phyloP scores from a whole-genome alignment of 176 grass and related monocot genomes.

The Pontederia crassipes region DNA sequence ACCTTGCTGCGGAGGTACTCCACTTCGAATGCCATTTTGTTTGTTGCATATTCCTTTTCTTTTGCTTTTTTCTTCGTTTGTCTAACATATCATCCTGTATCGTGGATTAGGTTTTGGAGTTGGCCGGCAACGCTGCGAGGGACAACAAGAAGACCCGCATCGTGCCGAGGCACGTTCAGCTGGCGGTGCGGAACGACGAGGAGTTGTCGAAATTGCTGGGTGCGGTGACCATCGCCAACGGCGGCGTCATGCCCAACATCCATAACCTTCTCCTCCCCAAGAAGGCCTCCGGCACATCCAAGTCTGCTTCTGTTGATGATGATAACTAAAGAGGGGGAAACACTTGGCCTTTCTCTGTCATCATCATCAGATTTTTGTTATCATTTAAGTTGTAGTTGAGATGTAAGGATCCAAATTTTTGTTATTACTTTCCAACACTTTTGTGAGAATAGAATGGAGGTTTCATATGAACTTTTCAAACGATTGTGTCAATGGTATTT shows the following conservation, averaged over 20 bases:
- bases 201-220: constrained; percentile 13
- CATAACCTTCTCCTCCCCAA: constrained; percentile 13
- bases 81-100: no score
- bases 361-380: no score
- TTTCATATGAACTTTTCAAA: no score
- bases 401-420: no score
- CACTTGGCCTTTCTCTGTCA: neutral
- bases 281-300: constrained; percentile 1
- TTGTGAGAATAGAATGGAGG: no score
- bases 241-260: constrained; percentile 13
- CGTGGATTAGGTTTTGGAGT: constrained; percentile 6
- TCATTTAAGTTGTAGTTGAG: neutral
- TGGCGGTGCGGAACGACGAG: constrained; percentile 12
- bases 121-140: constrained; percentile 7
- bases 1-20: constrained; percentile 58
- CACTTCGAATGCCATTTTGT: neutral
- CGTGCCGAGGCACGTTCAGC: constrained; percentile 11
- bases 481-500: no score
- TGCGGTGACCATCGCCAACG: constrained; percentile 6
- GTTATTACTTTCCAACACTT: no score
- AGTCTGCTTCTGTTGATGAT: constrained; percentile 1
- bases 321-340: neutral
- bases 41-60: neutral
- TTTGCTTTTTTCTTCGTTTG: neutral
- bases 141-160: constrained; percentile 17